phyloP scores from a whole-genome alignment of 2,329 filamentous ascomycete species.

The Phoma herbarum region DNA sequence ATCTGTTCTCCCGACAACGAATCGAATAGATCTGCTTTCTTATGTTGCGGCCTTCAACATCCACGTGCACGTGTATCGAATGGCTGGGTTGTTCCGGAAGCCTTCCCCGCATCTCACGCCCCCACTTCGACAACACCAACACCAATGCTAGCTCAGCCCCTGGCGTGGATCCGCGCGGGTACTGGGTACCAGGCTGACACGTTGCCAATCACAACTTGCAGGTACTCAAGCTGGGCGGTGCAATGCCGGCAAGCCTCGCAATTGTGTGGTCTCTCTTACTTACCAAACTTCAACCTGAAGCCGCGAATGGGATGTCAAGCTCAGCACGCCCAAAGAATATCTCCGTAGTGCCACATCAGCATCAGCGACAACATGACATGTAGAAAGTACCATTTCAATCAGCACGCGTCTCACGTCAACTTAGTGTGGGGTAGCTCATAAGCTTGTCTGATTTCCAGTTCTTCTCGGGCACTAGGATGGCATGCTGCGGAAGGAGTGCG shows the following conservation, averaged over 20 bases:
- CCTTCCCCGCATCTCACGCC: not conserved
- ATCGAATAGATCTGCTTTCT: not conserved
- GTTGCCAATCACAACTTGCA: not conserved
- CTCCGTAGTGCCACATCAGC: not conserved
- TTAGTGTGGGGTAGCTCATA: not conserved
- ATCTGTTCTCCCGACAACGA: not conserved
- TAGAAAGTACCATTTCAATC: not conserved
- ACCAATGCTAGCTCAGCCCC: not conserved
- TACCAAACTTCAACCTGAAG: not conserved
- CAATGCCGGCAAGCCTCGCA: not conserved
- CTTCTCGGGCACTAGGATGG: conserved; percentile 4
- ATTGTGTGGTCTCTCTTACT: not conserved
- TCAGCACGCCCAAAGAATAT: not conserved
- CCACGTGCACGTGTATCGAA: not conserved
- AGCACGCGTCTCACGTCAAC: not conserved
- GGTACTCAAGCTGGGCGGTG: not conserved
- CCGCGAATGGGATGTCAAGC: not conserved
- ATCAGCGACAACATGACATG: not conserved
- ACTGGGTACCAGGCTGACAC: not conserved
- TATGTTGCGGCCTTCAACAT: not conserved
- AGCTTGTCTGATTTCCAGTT: not conserved
- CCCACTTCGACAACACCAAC: not conserved
- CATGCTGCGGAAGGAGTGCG: conserved; percentile 17
- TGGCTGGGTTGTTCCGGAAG: not conserved
- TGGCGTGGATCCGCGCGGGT: not conserved